phyloP scores from a whole-genome alignment of 169 alveolate genomes.

The Eimeria zaria region DNA sequence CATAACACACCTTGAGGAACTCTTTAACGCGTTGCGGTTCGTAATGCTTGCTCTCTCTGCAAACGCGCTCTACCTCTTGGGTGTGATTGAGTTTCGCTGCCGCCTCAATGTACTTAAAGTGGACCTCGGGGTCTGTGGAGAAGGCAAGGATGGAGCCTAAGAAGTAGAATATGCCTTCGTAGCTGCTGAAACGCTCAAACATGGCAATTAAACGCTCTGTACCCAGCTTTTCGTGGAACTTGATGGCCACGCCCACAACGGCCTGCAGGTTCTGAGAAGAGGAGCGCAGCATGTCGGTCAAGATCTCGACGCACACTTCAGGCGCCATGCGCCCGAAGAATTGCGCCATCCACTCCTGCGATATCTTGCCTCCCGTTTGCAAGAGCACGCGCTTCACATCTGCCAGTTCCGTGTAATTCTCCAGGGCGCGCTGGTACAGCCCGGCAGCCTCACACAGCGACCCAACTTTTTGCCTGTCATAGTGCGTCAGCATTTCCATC shows the following conservation, averaged over 20 bases:
- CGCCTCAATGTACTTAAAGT: constrained; percentile 98
- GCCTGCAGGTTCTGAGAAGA: constrained; percentile 93
- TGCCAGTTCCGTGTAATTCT: constrained; percentile 96
- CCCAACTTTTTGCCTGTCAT: constrained; percentile 98
- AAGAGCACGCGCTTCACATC: constrained; percentile 96
- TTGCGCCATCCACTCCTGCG: constrained; percentile 76
- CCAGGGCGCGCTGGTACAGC: constrained; percentile 98
- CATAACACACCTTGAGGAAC: constrained; percentile 76
- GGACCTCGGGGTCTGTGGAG: constrained; percentile 92
- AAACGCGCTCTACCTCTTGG: constrained; percentile 98
- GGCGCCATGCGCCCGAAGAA: constrained; percentile 75
- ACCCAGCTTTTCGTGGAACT: constrained; percentile 95
- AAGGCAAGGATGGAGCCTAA: constrained; percentile 93
- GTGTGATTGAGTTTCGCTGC: constrained; percentile 98
- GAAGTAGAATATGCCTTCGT: constrained; percentile 93
- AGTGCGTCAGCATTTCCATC: constrained; percentile 98
- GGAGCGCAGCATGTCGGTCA: constrained; percentile 93
- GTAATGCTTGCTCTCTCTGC: constrained; percentile 97
- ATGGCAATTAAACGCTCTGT: constrained; percentile 94
- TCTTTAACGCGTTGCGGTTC: constrained; percentile 98
- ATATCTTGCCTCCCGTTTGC: constrained; percentile 80
- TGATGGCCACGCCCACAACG: constrained; percentile 91
- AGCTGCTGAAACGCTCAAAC: constrained; percentile 85
- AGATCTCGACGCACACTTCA: constrained; percentile 84
- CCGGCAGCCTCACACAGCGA: constrained; percentile 99